A percentile compares a stretch with the other conserved stretches of the same genome.
Evolutionary conservation across 148 eudicot species (phyloP).

Genomic region (Arctostaphylos glauca): DNA sequence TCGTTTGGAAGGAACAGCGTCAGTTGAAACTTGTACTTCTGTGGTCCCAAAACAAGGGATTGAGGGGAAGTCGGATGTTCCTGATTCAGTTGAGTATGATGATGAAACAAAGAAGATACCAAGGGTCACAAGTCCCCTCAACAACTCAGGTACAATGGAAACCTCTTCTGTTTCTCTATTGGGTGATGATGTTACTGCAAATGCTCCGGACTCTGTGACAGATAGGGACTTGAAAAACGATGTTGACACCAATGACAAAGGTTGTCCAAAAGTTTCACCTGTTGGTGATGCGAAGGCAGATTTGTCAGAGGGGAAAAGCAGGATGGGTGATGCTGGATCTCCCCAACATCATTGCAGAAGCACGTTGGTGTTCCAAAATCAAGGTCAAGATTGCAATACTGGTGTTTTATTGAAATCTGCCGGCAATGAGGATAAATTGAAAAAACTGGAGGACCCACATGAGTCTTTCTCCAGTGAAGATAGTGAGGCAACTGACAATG

Average conservation of each 20-base stretch:
- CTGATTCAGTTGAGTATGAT: constrained; percentile 23
- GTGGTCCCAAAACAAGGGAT: constrained; percentile 21
- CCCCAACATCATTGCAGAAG: constrained; percentile 14
- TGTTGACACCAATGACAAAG: constrained; percentile 23
- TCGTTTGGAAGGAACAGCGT: constrained; percentile 25
- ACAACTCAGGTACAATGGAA: constrained; percentile 24
- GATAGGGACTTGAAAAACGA: constrained; percentile 18
- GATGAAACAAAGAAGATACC: constrained; percentile 25
- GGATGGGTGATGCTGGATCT: constrained; percentile 24
- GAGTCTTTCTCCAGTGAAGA: constrained; percentile 31
- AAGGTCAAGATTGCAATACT: constrained; percentile 20
- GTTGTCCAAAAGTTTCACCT: constrained; percentile 14
- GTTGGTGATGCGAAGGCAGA: constrained; percentile 16
- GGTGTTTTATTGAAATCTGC: constrained; percentile 17
- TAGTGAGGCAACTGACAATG: constrained; percentile 12
- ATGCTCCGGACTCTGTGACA: constrained; percentile 29
- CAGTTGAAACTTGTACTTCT: constrained; percentile 17
- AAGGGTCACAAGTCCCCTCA: constrained; percentile 24
- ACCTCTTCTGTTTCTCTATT: constrained; percentile 28
- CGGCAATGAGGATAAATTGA: constrained; percentile 22
- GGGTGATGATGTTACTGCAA: constrained; percentile 26
- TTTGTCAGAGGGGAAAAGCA: constrained; percentile 24
- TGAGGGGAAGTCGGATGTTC: constrained; percentile 25
- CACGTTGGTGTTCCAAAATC: constrained; percentile 17
- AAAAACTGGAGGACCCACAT: constrained; percentile 17